These are phyloP conservation scores for Candida sojae DNA, from an alignment of 1,139 yeast species.

Conservation along the genomic window DNA sequence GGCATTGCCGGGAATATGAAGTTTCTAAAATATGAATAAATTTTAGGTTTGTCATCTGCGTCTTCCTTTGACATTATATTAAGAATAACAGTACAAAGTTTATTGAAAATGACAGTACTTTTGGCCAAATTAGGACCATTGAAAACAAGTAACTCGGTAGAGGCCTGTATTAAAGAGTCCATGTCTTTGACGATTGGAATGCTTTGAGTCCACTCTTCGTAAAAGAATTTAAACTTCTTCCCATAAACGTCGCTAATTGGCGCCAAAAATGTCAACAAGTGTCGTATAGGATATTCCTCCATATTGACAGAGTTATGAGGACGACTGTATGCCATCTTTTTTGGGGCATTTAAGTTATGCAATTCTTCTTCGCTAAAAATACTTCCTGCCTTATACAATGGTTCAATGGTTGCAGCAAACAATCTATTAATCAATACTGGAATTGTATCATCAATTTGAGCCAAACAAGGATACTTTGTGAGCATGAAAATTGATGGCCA, in stretches of 20 bases:
- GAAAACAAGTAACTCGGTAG: constrained; percentile 54
- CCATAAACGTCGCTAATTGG: constrained; percentile 26
- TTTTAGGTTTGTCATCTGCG: constrained; percentile 30
- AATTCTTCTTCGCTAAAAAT: constrained; percentile 23
- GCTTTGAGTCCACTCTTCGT: constrained; percentile 48
- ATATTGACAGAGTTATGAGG: constrained; percentile 33
- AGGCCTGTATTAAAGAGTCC: constrained; percentile 47
- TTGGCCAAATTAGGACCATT: constrained; percentile 60
- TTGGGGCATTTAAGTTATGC: constrained; percentile 21
- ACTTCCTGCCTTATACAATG: constrained; percentile 39
- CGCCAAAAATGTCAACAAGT: constrained; percentile 35
- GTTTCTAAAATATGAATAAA: constrained; percentile 68
- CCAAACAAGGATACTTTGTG: constrained; percentile 62
- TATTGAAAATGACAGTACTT: constrained; percentile 50
- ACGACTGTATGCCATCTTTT: constrained; percentile 28
- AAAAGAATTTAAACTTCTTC: constrained; percentile 49
- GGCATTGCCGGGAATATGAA: constrained; percentile 72
- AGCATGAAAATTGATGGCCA: constrained; percentile 65
- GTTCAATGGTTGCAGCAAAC: constrained; percentile 51
- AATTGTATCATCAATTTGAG: constrained; percentile 55
- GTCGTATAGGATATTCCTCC: constrained; percentile 23
- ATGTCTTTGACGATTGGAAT: constrained; percentile 39
- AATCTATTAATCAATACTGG: constrained; percentile 51
- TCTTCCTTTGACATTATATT: constrained; percentile 29
- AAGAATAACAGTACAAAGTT: constrained; percentile 61